Conservation (phyloP, 371 early-diverging fungal species). For the Mucor ambiguus region DNA sequence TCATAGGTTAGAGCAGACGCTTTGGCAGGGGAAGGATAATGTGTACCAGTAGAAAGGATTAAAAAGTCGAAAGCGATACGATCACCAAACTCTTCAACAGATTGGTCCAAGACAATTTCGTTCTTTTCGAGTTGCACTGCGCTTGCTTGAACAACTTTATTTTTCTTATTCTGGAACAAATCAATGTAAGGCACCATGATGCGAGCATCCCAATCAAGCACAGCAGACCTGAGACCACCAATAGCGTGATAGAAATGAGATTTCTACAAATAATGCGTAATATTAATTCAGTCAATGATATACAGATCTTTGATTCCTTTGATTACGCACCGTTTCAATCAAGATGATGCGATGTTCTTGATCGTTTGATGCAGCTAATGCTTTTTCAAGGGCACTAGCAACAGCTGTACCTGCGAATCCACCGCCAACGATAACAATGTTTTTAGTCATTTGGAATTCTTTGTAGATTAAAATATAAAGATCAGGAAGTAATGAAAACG, state of each 20-base stretch:
- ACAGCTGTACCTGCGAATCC: constrained; percentile 37
- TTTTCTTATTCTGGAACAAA: constrained; percentile 24
- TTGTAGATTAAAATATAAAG: not conserved
- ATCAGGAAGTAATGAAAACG: not conserved
- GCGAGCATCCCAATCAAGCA: constrained; percentile 23
- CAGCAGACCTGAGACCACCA: constrained; percentile 31
- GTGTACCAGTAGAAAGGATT: constrained; percentile 36
- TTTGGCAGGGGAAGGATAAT: constrained; percentile 28
- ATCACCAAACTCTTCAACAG: constrained; percentile 17
- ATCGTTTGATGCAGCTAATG: constrained; percentile 1
- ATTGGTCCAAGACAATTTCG: constrained; percentile 19
- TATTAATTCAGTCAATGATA: too few relatives aligned
- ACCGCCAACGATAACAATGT: constrained; percentile 44
- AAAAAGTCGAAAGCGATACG: constrained; percentile 25
- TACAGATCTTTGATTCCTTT: too few relatives aligned
- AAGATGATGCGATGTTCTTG: constrained; percentile 30
- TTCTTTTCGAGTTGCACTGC: constrained; percentile 23
- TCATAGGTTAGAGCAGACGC: constrained; percentile 14
- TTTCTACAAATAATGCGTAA: constrained; percentile 15
- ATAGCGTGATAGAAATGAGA: constrained; percentile 38
- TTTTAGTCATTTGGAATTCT: constrained; percentile 7
- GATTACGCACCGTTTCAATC: constrained; percentile 31
- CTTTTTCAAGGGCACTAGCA: constrained; percentile 32
- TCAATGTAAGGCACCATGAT: constrained; percentile 39
- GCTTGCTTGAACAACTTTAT: constrained; percentile 34